phyloP scores from a whole-genome alignment of 2,329 filamentous ascomycete species.

The Aspergillus bombycis region DNA sequence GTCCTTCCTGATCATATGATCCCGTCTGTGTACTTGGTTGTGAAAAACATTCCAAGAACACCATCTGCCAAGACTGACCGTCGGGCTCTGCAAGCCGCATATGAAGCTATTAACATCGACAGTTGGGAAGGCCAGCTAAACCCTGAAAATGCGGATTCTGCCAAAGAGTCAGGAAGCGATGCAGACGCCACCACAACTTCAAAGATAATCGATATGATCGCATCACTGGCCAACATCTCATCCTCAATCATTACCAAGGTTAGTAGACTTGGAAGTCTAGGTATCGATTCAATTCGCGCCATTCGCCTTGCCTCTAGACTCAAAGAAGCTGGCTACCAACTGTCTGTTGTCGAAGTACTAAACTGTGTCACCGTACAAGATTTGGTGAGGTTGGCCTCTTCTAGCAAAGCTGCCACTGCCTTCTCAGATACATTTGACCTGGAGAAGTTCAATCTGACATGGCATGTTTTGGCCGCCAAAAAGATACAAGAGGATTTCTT shows the following conservation, averaged over 20 bases:
- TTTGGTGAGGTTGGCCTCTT: constrained; percentile 21
- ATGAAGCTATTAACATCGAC: constrained; percentile 30
- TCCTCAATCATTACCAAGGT: constrained; percentile 22
- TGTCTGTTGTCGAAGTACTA: constrained; percentile 35
- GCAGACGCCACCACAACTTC: constrained; percentile 1
- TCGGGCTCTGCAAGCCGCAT: constrained; percentile 30
- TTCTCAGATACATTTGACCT: constrained; percentile 20
- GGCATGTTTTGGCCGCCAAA: constrained; percentile 20
- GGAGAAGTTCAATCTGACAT: constrained; percentile 25
- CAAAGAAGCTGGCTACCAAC: constrained; percentile 25
- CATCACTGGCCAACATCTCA: constrained; percentile 26
- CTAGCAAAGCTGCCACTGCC: neutral
- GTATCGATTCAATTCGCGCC: constrained; percentile 37
- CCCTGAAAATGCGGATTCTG: constrained; percentile 14
- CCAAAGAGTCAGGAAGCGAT: neutral
- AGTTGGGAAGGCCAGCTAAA: constrained; percentile 30
- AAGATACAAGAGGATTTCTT: constrained; percentile 24
- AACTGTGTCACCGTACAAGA: constrained; percentile 34
- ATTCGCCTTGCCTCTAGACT: constrained; percentile 32
- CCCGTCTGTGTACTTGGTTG: constrained; percentile 35
- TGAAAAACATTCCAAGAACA: constrained; percentile 32
- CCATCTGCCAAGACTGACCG: constrained; percentile 40
- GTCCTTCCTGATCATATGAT: constrained; percentile 38
- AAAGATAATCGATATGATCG: constrained; percentile 27
- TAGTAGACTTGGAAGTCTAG: constrained; percentile 31